Evolutionary conservation across 2,329 filamentous ascomycete genomes (phyloP), one percentile per base, ranked within the genome.

Genomic region (Lasiodiplodia theobromae): DNA sequence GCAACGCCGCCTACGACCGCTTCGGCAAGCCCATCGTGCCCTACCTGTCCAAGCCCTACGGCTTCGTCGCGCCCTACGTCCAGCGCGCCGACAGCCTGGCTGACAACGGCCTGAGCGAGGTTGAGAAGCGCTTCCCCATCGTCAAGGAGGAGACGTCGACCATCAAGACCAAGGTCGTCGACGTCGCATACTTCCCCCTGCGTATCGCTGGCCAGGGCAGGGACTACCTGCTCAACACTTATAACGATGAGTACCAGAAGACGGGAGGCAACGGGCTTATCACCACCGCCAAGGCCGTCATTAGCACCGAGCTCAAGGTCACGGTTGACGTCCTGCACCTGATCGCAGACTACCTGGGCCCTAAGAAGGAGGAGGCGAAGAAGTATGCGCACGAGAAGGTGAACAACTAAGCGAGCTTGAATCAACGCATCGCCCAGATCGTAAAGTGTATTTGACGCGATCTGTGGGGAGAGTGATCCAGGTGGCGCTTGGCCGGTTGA

Each of bases 51-150:
- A 92, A 87, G 74, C 94, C 94, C 44, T 95, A 93, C 83, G 86
- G 88, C 77, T 96, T 92, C 79, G 87, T 97, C 71, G 89, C 90
- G 65, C 94, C 95, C 0, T 97, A 97, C 81, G 87, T 97, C 72
- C 85, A 88, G 78, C 93, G 90, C 80, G 94, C 90, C 76, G 96
- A 98, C 79, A 79, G 77, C 73, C 74, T 81, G 23, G 79, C 77
- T 71, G 79, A 81, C 72, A 73, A 69, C 14, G 74, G 76, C 23
- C 77, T 81, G 65, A 73, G 72, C 34, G 77, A 77, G 52, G 72
- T 81, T 57, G 79, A 81, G 70, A 69, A 73, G 44, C 73, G 73
- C 57, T 77, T 81, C 60, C 79, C 79, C 66, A 80, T 81, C 53
- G 83, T 85, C 71, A 85, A 84, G 77, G 81, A 85, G 71, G 81